A percentile compares a stretch with the other conserved stretches of the same genome.
Conservation (phyloP, 176 grass and related monocot genomes). For the Triticum urartu region DNA sequence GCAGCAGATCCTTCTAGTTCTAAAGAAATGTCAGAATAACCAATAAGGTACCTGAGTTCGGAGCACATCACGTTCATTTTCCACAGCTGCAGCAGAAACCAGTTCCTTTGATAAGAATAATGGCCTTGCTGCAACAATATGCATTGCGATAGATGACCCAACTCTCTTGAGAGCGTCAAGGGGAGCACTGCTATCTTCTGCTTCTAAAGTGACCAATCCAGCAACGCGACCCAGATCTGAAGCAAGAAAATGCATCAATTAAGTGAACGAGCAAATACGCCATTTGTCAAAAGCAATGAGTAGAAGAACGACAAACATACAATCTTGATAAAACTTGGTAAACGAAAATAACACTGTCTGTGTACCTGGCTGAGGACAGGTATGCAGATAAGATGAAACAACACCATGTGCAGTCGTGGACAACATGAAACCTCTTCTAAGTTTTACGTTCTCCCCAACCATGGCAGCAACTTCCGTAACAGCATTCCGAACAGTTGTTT, state of each 20-base stretch:
- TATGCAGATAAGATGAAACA: no score
- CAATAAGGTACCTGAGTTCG: conserved; percentile 59
- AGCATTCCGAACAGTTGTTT: conserved; percentile 46
- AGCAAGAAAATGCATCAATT: conserved; percentile 8
- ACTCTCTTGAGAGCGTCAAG: conserved; percentile 63
- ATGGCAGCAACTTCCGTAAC: no score
- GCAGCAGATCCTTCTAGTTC: neutral
- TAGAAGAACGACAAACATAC: no score
- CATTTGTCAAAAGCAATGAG: neutral
- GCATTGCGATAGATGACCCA: conserved; percentile 85
- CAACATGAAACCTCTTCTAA: no score
- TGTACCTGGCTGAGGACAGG: no score
- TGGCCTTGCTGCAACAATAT: conserved; percentile 83
- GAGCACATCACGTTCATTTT: conserved; percentile 80
- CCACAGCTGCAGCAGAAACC: conserved; percentile 65
- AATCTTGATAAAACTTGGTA: no score
- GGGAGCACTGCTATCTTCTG: conserved; percentile 61
- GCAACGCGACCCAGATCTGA: conserved; percentile 77
- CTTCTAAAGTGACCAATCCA: conserved; percentile 80
- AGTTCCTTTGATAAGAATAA: conserved; percentile 93
- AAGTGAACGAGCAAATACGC: neutral
- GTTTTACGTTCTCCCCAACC: no score
- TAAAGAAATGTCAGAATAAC: neutral
- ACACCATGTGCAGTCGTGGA: no score
- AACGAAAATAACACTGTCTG: no score